These are phyloP conservation scores for Pholiota microspora DNA, from an alignment of 768 basidiomycete genomes.

Conservation along the genomic window DNA sequence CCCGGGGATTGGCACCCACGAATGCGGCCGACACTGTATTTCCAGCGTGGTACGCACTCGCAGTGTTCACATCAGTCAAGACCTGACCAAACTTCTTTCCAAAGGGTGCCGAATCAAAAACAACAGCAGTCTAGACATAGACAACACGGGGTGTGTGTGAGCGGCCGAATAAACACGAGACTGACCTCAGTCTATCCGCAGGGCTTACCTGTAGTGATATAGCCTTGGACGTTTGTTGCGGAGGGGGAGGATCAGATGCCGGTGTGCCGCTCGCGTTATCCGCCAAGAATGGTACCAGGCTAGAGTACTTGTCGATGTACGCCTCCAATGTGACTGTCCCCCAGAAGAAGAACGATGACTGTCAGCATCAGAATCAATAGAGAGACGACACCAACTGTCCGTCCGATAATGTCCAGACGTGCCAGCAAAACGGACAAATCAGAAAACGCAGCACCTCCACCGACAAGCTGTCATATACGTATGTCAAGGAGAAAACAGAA, in stretches of 20 bases:
- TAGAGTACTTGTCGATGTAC: conserved; percentile 73
- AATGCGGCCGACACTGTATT: conserved; percentile 62
- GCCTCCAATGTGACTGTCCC: conserved; percentile 69
- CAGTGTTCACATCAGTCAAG: conserved; percentile 47
- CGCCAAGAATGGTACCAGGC: conserved; percentile 61
- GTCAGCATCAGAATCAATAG: conserved; percentile 3
- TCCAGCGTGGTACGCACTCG: conserved; percentile 49
- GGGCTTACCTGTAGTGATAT: conserved; percentile 62
- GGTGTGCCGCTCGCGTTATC: conserved; percentile 47
- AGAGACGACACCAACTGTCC: background rate
- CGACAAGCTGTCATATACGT: background rate
- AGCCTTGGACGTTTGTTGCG: conserved; percentile 60
- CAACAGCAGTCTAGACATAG: conserved; percentile 63
- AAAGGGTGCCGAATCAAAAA: conserved; percentile 56
- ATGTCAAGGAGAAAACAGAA: conserved; percentile 6
- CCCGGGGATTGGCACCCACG: conserved; percentile 77
- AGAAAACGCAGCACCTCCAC: background rate
- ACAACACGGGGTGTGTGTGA: too few species aligned
- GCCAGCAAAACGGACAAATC: conserved; percentile 1
- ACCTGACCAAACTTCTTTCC: conserved; percentile 64
- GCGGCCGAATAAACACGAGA: too few species aligned
- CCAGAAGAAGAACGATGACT: conserved; percentile 11
- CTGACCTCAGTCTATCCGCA: background rate
- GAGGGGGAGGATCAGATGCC: conserved; percentile 61
- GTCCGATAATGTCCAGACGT: background rate